These are phyloP conservation scores for Talaromyces sp. DNA, from an alignment of 2,329 filamentous ascomycete genomes.

Conservation along the genomic window DNA sequence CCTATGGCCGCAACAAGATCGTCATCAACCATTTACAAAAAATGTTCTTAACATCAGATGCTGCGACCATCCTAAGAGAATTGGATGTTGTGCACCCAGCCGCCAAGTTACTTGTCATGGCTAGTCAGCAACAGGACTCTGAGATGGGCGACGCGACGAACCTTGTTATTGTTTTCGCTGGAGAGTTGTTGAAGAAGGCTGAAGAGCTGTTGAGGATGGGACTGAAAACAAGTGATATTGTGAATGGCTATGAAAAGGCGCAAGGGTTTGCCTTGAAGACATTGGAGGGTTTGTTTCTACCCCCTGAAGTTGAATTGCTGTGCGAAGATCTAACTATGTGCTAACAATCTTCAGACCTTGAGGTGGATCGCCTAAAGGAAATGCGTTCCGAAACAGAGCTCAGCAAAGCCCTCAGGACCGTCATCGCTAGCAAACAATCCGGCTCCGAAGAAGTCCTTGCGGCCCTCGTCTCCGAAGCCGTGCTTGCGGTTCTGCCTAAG, in stretches of 20 bases:
- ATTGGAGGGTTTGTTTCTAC: slow-evolving; percentile 59
- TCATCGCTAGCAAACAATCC: slow-evolving; percentile 93
- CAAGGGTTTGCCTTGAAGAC: slow-evolving; percentile 79
- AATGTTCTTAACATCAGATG: slow-evolving; percentile 98
- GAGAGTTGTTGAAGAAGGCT: slow-evolving; percentile 92
- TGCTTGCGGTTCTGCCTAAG: slow-evolving; percentile 86
- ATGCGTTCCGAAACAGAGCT: slow-evolving; percentile 76
- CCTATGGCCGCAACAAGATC: slow-evolving; percentile 98
- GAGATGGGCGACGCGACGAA: slow-evolving; percentile 99
- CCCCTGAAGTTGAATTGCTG: not conserved
- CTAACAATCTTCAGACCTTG: slow-evolving; percentile 53
- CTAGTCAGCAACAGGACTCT: slow-evolving; percentile 95
- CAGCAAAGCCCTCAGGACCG: slow-evolving; percentile 90
- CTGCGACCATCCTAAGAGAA: slow-evolving; percentile 93
- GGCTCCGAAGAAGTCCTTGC: slow-evolving; percentile 87
- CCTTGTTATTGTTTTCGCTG: slow-evolving; percentile 90
- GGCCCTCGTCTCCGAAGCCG: slow-evolving; percentile 75
- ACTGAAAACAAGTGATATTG: slow-evolving; percentile 96
- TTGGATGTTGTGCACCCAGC: slow-evolving; percentile 97
- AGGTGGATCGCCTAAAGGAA: slow-evolving; percentile 84
- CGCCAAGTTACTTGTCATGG: slow-evolving; percentile 97
- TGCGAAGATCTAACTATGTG: not conserved
- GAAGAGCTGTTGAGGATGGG: slow-evolving; percentile 96
- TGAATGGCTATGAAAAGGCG: slow-evolving; percentile 91
- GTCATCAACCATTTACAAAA: slow-evolving; percentile 99